Base-by-base conservation (phyloP, 768 basidiomycete genomes). In the Tulasnella sp. region DNA sequence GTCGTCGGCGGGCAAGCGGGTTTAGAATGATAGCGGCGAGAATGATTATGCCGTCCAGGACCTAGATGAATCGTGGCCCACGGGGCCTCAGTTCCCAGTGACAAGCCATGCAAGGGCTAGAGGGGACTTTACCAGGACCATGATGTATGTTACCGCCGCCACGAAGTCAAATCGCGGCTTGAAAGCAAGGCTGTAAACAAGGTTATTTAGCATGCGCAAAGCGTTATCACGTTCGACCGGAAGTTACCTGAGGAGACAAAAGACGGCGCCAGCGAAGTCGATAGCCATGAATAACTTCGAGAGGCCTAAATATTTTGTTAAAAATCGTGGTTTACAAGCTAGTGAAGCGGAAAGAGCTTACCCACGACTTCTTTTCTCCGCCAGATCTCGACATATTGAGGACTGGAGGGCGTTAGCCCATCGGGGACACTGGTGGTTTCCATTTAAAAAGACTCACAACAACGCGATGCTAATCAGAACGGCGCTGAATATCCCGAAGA, bases 331-430 rank as follows among this genome's bases (percentile, higher is more conserved):
- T 29, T 32, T n/a, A 18, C 15, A 61, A 26, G 26, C 57, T 11
- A 26, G 6, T 29, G n/a, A 2, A 18, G 20, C 37, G 35, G 26
- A 18, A 44, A 16, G 32, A 11, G 32, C 69, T 39, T 29, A 79
- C 79, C 79, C 10, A 78, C 79, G 70, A 80, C 79, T 67, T 80
- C 79, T 23, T 73, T 71, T 9, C 55, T 72, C 29, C 88, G 87
- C 84, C 88, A 91, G 67, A 95, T 94, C 82, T 94, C 92, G 82
- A 87, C 89, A 81, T 91, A 94, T 83, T 95, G 93, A 0, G 93
- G 89, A 0, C 85, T 85, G 16, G 23, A 29, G 42, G 39, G 29
- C 57, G n/a, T 26, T 3, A 23, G 29, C 18, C 20, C n/a, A 15
- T 61, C 57, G 32, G 6, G 2, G 7, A 11, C 26, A 29, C n/a